Evolutionary conservation across 2,329 filamentous ascomycete genomes (phyloP).

Genomic region (Cladobotryum mycophilum): DNA sequence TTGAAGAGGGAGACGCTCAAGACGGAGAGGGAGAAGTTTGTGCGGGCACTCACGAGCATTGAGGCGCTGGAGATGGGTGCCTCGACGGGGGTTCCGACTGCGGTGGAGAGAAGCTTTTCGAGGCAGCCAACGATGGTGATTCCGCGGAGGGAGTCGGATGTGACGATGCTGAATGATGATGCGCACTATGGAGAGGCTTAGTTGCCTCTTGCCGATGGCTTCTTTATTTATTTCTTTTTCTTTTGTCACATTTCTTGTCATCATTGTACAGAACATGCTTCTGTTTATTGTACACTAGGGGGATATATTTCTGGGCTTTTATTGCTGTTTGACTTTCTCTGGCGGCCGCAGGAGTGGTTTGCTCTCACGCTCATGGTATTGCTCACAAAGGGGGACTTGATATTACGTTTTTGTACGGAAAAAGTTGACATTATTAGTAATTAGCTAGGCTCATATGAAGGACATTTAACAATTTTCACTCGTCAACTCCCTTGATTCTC

Average conservation of each 20-base stretch:
- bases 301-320: too few relatives aligned
- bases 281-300: too few relatives aligned
- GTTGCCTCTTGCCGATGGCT: constrained; percentile 59
- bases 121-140: not conserved
- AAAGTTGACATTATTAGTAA: too few relatives aligned
- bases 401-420: too few relatives aligned
- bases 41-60: constrained; percentile 41
- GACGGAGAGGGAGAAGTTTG: constrained; percentile 39
- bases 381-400: too few relatives aligned
- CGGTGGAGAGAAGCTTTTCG: not conserved
- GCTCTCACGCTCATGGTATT: too few relatives aligned
- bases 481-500: too few relatives aligned
- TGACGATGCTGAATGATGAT: constrained; percentile 7
- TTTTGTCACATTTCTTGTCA: not conserved
- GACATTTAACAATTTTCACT: too few relatives aligned
- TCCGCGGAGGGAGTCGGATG: constrained; percentile 5
- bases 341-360: too few relatives aligned
- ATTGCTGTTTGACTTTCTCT: too few relatives aligned
- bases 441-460: too few relatives aligned
- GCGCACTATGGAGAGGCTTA: not conserved
- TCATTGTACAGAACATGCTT: too few relatives aligned
- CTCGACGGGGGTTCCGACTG: constrained; percentile 1
- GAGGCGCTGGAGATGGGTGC: constrained; percentile 34
- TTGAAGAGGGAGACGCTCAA: constrained; percentile 35
- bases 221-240: constrained; percentile 19